phyloP scores from a whole-genome alignment of 2,329 filamentous ascomycete genomes.

The Aschersonia sp. region DNA sequence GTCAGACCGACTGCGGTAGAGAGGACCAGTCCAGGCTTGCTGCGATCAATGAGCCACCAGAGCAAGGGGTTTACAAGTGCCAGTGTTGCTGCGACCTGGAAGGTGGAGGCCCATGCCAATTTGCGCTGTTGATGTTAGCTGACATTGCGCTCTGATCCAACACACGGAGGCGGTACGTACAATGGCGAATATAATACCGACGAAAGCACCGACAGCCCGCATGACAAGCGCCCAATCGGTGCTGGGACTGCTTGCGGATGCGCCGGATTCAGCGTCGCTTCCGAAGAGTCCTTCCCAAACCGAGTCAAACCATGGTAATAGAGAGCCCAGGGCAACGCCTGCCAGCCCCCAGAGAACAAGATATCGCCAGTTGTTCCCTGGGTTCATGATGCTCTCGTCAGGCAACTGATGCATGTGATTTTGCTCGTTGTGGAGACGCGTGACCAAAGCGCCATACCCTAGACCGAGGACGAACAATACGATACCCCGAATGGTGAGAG shows the following conservation, averaged over 20 bases:
- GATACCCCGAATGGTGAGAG: slow-evolving; percentile 39
- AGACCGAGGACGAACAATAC: slow-evolving; percentile 69
- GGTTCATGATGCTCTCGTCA: slow-evolving; percentile 22
- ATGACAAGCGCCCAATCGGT: slow-evolving; percentile 60
- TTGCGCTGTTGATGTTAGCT: slow-evolving; percentile 44
- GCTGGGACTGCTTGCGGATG: slow-evolving; percentile 19
- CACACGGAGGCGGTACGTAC: slow-evolving; percentile 25
- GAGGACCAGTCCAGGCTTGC: slow-evolving; percentile 68
- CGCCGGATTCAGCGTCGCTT: slow-evolving; percentile 15
- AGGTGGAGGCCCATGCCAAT: slow-evolving; percentile 82
- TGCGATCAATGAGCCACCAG: slow-evolving; percentile 93
- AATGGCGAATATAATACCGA: slow-evolving; percentile 54
- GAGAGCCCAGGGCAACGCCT: slow-evolving; percentile 61
- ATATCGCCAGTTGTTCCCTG: slow-evolving; percentile 46
- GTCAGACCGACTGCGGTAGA: slow-evolving; percentile 58
- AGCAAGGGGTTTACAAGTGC: slow-evolving; percentile 83
- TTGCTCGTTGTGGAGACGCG: slow-evolving; percentile 59
- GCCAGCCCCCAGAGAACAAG: slow-evolving; percentile 68
- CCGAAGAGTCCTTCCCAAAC: slow-evolving; percentile 48
- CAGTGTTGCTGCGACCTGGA: slow-evolving; percentile 83
- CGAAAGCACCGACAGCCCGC: slow-evolving; percentile 44
- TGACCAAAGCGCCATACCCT: slow-evolving; percentile 69
- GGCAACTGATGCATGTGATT: slow-evolving; percentile 46
- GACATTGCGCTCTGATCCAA: neutral
- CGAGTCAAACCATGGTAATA: slow-evolving; percentile 73